These are phyloP conservation scores for Globisporangium rhizosaccharum DNA, from an alignment of 352 stramenopile genomes.

Conservation along the genomic window DNA sequence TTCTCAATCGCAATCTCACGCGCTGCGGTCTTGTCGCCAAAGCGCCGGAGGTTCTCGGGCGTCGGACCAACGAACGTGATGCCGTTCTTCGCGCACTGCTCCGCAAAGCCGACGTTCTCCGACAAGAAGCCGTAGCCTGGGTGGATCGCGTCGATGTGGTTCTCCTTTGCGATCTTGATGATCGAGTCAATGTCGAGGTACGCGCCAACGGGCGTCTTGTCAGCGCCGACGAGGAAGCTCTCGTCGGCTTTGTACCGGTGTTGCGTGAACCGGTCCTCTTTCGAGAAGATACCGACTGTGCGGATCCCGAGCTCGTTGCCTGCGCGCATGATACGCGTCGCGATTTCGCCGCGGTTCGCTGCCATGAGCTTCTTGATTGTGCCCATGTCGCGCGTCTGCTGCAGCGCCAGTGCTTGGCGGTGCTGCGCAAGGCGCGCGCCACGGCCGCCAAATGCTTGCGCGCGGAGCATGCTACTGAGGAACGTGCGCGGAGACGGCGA, in stretches of 20 bases:
- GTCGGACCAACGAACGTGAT: conserved; percentile 96
- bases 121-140: conserved; percentile 97
- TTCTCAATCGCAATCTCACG: conserved; percentile 87
- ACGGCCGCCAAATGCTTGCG: conserved; percentile 24
- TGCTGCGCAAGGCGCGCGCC: conserved; percentile 8
- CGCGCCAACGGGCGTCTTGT: conserved; percentile 90
- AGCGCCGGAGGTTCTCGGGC: conserved; percentile 86
- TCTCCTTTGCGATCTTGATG: conserved; percentile 89
- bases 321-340: conserved; percentile 94
- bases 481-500: background rate
- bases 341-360: conserved; percentile 98
- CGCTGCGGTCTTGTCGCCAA: conserved; percentile 89
- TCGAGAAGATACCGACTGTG: conserved; percentile 89
- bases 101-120: conserved; percentile 94
- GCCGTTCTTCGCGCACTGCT: conserved; percentile 86
- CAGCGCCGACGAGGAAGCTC: conserved; percentile 90
- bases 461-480: conserved; percentile 30
- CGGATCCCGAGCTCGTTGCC: conserved; percentile 90
- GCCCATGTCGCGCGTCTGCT: conserved; percentile 46
- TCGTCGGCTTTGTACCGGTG: conserved; percentile 97
- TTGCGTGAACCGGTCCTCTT: conserved; percentile 94
- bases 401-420: conserved; percentile 8
- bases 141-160: conserved; percentile 94
- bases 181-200: conserved; percentile 96
- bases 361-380: conserved; percentile 96